Evolutionary conservation across 148 eudicot species (phyloP), one percentile per base, ranked within the genome.

Genomic region (Camellia granthamiana): DNA sequence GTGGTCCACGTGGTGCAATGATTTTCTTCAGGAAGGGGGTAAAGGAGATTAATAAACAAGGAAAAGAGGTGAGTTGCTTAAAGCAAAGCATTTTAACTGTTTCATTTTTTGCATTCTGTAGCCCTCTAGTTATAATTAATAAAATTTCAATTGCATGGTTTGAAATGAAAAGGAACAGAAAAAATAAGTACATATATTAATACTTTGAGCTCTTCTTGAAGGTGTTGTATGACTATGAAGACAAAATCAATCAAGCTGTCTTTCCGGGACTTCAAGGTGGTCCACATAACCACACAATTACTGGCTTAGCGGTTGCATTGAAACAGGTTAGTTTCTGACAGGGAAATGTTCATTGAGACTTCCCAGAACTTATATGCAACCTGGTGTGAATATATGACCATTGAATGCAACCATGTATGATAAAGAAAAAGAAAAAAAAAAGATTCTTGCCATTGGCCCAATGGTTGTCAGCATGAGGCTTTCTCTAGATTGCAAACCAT

Each of bases 261-360:
- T 95, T 95, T 78, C 99, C 99, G 52, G 99, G 99, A 77, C 97
- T 95, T 82, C 99, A 95, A 82, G 99, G 99, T 51, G 99, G 99
- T 68, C 99, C 99, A 18, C 99, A 93, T 83, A 95, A 95, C 76
- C 99, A 95, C 85, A 95, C 99, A 41, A 95, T 95, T 65, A 86
- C 99, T 72, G 99, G 87, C 75, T 89, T 95, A 83, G 99, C 99
- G 44, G 99, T 95, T 78, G 97, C 99, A 63, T 67, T 95, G 64
- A 95, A 95, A 77, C 99, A 95, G 98, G 98, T 93, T 66, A 49
- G 86, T 66, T 3, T 69, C 60, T 69, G 30, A 38, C 47, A 69
- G 7, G 7, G 41, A 10, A 41, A 30, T 13, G 18, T 9, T 43
- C 7, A 3, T 75, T 12, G 11, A 75, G 38, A 46, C 58, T 15